Percentiles rank a stretch among this genome's conserved stretches.
Conservation (phyloP, 1,139 yeast species). For the Suhomyces terraborum region DNA sequence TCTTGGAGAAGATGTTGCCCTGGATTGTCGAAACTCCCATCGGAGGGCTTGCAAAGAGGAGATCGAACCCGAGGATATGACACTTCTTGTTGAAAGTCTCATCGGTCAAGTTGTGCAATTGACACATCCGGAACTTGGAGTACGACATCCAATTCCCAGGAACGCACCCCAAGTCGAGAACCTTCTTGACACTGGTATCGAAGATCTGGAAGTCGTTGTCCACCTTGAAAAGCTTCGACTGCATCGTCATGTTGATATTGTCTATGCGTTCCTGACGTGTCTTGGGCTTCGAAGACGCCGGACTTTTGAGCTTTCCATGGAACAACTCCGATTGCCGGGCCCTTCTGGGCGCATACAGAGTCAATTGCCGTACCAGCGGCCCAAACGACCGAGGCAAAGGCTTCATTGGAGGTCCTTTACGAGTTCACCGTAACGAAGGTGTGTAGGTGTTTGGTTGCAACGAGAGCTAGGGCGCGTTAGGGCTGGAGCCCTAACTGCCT, state of each 20-base stretch:
- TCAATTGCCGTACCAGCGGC: constrained; percentile 2
- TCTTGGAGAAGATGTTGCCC: constrained; percentile 75
- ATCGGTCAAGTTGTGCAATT: constrained; percentile 35
- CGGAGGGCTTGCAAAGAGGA: constrained; percentile 78
- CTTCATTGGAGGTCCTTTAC: no score
- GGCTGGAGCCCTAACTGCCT: constrained; percentile 8
- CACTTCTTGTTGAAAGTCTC: constrained; percentile 60
- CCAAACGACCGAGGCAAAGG: background rate
- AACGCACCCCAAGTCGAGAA: constrained; percentile 68
- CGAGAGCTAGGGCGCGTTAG: background rate
- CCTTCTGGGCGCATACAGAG: background rate
- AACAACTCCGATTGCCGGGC: constrained; percentile 16
- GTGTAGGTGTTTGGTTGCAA: background rate
- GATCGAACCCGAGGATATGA: constrained; percentile 79
- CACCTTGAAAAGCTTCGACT: constrained; percentile 30
- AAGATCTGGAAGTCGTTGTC: constrained; percentile 35
- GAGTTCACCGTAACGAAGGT: no score
- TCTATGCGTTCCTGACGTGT: constrained; percentile 32
- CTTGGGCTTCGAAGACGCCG: constrained; percentile 13
- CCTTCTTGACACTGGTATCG: constrained; percentile 28
- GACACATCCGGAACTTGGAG: constrained; percentile 43
- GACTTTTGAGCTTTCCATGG: constrained; percentile 12
- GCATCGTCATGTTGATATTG: constrained; percentile 26
- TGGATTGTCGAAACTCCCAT: constrained; percentile 77
- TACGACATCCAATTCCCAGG: constrained; percentile 97